Conservation (phyloP, 352 stramenopile genomes). For the Globisporangium cederbergense region DNA sequence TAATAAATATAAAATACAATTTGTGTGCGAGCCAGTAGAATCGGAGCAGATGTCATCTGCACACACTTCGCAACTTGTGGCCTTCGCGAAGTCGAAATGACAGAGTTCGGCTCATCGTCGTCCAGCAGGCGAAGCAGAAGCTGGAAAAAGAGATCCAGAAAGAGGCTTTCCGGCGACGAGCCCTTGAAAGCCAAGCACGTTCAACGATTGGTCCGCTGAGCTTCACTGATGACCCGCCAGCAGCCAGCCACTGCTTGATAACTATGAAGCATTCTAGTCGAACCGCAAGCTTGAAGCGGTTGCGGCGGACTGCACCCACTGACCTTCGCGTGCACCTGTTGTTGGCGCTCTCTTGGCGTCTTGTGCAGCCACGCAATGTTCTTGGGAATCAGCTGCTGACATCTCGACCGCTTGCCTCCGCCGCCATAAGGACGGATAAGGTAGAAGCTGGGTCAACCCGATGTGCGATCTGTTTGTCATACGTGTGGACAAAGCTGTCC, state of each 20-base stretch:
- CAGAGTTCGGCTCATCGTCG: too few species aligned
- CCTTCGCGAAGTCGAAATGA: too few species aligned
- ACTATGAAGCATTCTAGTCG: not conserved
- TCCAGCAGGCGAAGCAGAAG: not conserved
- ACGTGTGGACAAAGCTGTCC: too few species aligned
- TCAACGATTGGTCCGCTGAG: too few species aligned
- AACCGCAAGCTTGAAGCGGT: not conserved
- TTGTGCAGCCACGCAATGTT: not conserved
- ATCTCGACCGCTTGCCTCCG: not conserved
- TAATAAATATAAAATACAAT: too few species aligned
- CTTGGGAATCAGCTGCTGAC: not conserved
- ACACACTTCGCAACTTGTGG: too few species aligned
- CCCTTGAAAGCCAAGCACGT: not conserved
- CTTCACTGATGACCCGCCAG: not conserved
- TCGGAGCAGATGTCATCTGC: too few species aligned
- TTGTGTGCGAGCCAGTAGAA: too few species aligned
- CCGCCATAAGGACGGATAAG: not conserved
- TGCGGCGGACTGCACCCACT: not conserved
- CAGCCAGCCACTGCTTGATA: too few species aligned
- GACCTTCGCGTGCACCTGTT: not conserved
- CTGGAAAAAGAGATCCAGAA: not conserved
- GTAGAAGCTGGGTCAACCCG: not conserved
- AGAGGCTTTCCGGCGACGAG: not conserved
- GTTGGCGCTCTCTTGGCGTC: not conserved
- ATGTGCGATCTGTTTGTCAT: too few species aligned